Evolutionary conservation across 352 stramenopile species (phyloP), one percentile per base, ranked within the genome.

Genomic region (Aphanomyces euteiches): DNA sequence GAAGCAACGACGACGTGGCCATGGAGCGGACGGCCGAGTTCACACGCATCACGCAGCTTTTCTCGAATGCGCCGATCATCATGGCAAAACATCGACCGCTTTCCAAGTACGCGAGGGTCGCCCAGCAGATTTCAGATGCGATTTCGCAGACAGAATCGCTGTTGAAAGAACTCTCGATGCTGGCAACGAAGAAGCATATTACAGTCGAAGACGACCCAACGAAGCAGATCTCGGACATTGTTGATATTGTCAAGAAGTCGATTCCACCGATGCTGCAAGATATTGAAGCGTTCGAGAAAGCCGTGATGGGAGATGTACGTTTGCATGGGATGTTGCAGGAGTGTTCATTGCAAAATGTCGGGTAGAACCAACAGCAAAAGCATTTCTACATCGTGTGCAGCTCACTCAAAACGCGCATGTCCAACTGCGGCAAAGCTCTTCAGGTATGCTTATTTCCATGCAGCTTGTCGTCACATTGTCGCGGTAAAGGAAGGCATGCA

Each of bases 21-120:
- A 71, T 71, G 79, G 86, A 94, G 76, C 82, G 85, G 36, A 94
- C 86, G 72, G 85, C 80, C 76, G 84, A 94, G 74, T 94, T 94
- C 54, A 84, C 92, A 56, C 83, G 85, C 69, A 91, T 94, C 73
- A 85, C 83, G 53, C 80, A 92, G 78, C 82, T 94, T 37, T 94
- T 92, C 50, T 84, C 90, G 73, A 89, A 81, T 34, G 82, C 84
- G n/a, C 70, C 50, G 19, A 73, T 69, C 40, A 77, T 78, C 41
- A 71, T 77, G 40, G 79, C 82, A 38, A 79, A 75, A 4, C 83
- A 94, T 67, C 74, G 79, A 2, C 87, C 87, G 47, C 75, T 94
- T 38, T 94, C 87, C 8, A 75, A 83, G 12, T 84, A 91, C 67
- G 83, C 87, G 50, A 80, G 84, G 3, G 73, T 83, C 19, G 81